These are phyloP conservation scores for Chalciporus sp. DNA, from an alignment of 1,284 basidiomycete genomes.

Conservation along the genomic window DNA sequence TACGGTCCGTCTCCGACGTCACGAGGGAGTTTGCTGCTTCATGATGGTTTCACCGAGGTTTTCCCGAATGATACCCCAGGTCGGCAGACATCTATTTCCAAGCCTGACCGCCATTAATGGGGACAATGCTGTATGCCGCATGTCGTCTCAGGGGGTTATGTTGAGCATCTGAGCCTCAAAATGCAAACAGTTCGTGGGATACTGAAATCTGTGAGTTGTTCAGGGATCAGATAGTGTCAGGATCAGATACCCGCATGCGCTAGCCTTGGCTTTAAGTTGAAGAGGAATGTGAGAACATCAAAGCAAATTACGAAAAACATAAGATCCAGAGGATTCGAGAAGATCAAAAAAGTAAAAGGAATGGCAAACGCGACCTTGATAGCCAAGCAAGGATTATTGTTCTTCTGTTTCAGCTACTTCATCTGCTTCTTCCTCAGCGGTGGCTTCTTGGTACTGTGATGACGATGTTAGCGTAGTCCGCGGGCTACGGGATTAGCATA, in stretches of 20 bases:
- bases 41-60: conserved; percentile 1
- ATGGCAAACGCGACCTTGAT: background rate
- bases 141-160: background rate
- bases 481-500: background rate
- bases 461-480: background rate
- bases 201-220: background rate
- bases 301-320: conserved; percentile 22
- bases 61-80: background rate
- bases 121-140: background rate
- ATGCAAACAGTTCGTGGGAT: no score
- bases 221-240: no score
- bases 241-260: no score
- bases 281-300: background rate
- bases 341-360: background rate
- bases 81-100: background rate
- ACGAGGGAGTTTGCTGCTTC: background rate
- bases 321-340: conserved; percentile 1
- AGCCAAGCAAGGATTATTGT: conserved; percentile 18
- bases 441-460: conserved; percentile 33
- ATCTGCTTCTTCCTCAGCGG: conserved; percentile 19
- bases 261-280: background rate
- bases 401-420: conserved; percentile 16
- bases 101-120: background rate
- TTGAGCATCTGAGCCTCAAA: background rate
- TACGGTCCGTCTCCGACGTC: conserved; percentile 3